phyloP scores from a whole-genome alignment of 148 eudicot species.

The Cornus suecica region DNA sequence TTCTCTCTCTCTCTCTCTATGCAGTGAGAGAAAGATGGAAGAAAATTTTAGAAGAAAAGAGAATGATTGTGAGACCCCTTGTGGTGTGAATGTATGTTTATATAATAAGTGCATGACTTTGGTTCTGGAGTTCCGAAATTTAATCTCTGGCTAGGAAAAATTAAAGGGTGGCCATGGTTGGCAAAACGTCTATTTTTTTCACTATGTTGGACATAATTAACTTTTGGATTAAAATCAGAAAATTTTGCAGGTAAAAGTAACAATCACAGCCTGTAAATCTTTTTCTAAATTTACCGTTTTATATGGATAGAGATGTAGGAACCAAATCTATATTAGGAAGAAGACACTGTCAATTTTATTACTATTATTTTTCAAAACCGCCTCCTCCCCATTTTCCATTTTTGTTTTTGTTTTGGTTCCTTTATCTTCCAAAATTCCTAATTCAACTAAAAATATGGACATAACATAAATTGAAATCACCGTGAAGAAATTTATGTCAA shows the following conservation, averaged over 20 bases:
- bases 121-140: conserved; percentile 1
- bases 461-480: too few species aligned
- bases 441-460: too few species aligned
- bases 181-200: background rate
- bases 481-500: too few species aligned
- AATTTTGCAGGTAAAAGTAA: too few species aligned
- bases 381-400: too few species aligned
- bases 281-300: background rate
- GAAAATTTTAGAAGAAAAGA: background rate
- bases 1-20: conserved; percentile 1
- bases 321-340: background rate
- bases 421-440: too few species aligned
- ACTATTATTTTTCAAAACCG: too few species aligned
- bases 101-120: background rate
- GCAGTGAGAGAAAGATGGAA: conserved; percentile 10
- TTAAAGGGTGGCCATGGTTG: conserved; percentile 9
- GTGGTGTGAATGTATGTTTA: background rate
- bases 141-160: background rate
- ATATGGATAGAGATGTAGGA: too few species aligned
- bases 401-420: too few species aligned
- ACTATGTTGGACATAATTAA: background rate
- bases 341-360: too few species aligned
- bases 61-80: background rate
- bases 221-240: too few species aligned
- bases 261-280: too few species aligned